A percentile compares a stretch with the other conserved stretches of the same genome.
phyloP scores from a whole-genome alignment of 805 yeast species.

The Zygoascus tannicola region DNA sequence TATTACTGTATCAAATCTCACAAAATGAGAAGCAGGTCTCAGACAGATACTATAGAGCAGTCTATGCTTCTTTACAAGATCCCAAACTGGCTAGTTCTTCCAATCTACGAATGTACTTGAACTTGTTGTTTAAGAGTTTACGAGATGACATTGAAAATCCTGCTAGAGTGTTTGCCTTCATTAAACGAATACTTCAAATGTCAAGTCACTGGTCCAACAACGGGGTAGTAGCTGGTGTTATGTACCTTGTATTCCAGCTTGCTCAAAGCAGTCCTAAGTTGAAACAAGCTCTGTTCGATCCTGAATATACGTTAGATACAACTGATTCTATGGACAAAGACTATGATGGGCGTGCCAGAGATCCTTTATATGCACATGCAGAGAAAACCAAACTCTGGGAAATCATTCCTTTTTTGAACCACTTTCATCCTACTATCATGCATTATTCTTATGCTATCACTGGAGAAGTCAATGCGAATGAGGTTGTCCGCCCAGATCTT shows the following conservation, averaged over 20 bases:
- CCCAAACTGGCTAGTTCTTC: conserved; percentile 77
- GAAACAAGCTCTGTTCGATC: conserved; percentile 14
- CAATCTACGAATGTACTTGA: conserved; percentile 86
- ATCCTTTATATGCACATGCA: conserved; percentile 88
- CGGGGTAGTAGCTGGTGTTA: conserved; percentile 82
- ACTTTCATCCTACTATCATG: conserved; percentile 88
- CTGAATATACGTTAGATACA: not conserved
- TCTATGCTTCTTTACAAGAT: conserved; percentile 84
- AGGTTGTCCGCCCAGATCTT: conserved; percentile 69
- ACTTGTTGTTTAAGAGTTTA: conserved; percentile 74
- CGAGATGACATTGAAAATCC: conserved; percentile 48
- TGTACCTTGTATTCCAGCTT: conserved; percentile 62
- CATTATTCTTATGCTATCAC: conserved; percentile 54
- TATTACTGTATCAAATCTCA: conserved; percentile 73
- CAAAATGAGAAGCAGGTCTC: conserved; percentile 36
- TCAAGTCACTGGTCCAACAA: conserved; percentile 79
- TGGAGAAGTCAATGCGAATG: conserved; percentile 29
- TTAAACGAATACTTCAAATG: conserved; percentile 79
- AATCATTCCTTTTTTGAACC: conserved; percentile 57
- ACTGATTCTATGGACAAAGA: conserved; percentile 44
- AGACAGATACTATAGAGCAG: conserved; percentile 68
- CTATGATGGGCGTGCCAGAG: conserved; percentile 84
- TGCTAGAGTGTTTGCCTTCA: conserved; percentile 75
- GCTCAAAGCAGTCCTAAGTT: conserved; percentile 55
- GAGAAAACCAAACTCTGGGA: conserved; percentile 82